Evolutionary conservation across 176 grass and related monocot species (phyloP), one percentile per base, ranked within the genome.

Genomic region (Guadua angustifolia): DNA sequence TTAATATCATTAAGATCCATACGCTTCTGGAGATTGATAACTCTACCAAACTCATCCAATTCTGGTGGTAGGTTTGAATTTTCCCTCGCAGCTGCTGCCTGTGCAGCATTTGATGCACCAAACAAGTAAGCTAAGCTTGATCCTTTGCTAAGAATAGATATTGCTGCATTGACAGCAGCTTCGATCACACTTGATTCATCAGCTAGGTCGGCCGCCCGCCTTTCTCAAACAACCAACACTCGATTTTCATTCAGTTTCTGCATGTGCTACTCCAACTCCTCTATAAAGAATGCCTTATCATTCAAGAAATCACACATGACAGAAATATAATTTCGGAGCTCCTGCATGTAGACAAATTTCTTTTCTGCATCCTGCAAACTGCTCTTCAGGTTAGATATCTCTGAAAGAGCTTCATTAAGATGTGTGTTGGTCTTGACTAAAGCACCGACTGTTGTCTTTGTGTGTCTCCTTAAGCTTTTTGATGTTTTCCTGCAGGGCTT

Each of bases 281-380:
- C 96, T 77, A 99, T 94, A 46, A 84, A 91, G 75, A 92, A 94
- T 1, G 96, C 91, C 82, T 99, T 99, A 66, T 95, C 96, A 71
- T 94, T 91, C 78, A 99, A 92, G 77, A 94, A 95, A 84, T 99
- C 93, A 74, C 92, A 99, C 80, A 95, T 88, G 3, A 94, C 93
- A 22, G 96, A 99, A 71, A 95, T 84, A 84, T 95, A 99, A 22
- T 95, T 83, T 11, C 91, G 89, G 46, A 95, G 91, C 77, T 95
- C 89, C 88, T 99, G 93, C 88, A 99, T 89, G 24, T 93, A 99
- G 16, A 93, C 87, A 74, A 95, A 95, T 53, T 95, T 99, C 59
- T 84, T 89, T 86, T 94, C 96, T 43, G 90, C 91, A 49, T 80
- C 74, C 78, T 99, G 83, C 73, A 95, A 49, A 44, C 89, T 81